Percentiles rank a stretch among this genome's conserved stretches.
These are phyloP conservation scores for Oropetium thomaeum DNA, from an alignment of 176 grass and related monocot species.

Conservation along the genomic window DNA sequence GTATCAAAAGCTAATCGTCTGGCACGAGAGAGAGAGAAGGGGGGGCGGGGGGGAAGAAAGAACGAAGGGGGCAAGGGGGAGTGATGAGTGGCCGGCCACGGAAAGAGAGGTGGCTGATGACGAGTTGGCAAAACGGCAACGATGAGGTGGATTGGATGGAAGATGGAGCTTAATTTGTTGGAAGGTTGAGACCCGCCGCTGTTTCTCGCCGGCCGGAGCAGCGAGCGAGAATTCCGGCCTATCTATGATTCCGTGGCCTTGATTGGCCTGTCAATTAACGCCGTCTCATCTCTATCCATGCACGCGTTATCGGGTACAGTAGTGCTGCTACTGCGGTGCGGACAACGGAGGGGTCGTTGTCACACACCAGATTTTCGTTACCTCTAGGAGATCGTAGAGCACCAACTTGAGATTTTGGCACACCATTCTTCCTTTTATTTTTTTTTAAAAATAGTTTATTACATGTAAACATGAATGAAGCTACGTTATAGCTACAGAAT, in stretches of 20 bases:
- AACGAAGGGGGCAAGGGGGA: neutral
- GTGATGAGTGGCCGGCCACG: no score
- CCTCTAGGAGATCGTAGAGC: no score
- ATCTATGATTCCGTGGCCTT: neutral
- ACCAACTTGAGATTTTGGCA: no score
- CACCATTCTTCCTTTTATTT: no score
- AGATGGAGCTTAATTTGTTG: conserved; percentile 37
- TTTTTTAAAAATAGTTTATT: no score
- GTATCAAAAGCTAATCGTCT: neutral
- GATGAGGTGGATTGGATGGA: conserved; percentile 7
- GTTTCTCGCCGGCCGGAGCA: neutral
- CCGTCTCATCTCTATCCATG: no score
- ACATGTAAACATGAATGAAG: no score
- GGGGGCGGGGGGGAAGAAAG: neutral
- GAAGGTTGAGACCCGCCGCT: conserved; percentile 11
- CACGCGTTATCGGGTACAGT: no score
- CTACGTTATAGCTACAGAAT: no score
- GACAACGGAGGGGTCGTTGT: neutral
- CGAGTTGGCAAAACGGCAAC: conserved; percentile 34
- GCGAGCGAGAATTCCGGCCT: neutral
- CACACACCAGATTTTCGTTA: neutral
- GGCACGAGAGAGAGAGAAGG: neutral
- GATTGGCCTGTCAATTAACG: neutral
- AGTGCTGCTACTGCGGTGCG: no score
- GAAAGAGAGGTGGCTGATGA: conserved; percentile 23